These are phyloP conservation scores for Solanum pimpinellifolium DNA, from an alignment of 257 asterid species.

Conservation along the genomic window DNA sequence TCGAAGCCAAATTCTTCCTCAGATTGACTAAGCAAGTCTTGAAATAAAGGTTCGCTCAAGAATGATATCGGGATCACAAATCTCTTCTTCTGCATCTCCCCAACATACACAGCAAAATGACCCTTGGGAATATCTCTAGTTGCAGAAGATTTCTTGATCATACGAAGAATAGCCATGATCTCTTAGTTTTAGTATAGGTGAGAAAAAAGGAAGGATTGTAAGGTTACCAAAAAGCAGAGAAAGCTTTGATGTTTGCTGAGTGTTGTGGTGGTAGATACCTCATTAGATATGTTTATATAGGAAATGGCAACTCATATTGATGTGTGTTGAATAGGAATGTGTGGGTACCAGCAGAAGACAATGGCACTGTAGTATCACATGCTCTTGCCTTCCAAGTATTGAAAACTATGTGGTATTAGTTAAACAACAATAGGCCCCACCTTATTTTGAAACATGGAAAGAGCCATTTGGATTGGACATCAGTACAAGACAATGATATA, in stretches of 20 bases:
- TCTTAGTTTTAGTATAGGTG: neutral
- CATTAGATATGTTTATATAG: neutral
- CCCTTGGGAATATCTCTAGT: slow-evolving; percentile 37
- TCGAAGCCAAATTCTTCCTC: slow-evolving; percentile 30
- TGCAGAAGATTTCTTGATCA: neutral
- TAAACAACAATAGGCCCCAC: neutral
- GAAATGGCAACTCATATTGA: neutral
- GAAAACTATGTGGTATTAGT: neutral
- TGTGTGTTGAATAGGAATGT: neutral
- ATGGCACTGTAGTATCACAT: neutral
- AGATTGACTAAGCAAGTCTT: slow-evolving; percentile 23
- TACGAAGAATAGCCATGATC: neutral
- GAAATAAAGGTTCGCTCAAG: slow-evolving; percentile 23
- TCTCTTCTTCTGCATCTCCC: slow-evolving; percentile 27
- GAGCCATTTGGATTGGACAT: neutral
- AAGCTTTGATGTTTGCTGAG: neutral
- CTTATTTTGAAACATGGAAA: neutral
- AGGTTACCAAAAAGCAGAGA: neutral
- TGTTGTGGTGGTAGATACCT: neutral
- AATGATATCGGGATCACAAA: slow-evolving; percentile 20
- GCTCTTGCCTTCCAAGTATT: neutral
- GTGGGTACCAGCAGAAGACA: neutral
- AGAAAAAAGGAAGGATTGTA: neutral
- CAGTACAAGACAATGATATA: too few species aligned
- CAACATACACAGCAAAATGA: slow-evolving; percentile 46